A percentile compares a stretch with the other conserved stretches of the same genome.
Conservation (phyloP, 2,329 filamentous ascomycete species). For the Sporothrix pseudoabietina region DNA sequence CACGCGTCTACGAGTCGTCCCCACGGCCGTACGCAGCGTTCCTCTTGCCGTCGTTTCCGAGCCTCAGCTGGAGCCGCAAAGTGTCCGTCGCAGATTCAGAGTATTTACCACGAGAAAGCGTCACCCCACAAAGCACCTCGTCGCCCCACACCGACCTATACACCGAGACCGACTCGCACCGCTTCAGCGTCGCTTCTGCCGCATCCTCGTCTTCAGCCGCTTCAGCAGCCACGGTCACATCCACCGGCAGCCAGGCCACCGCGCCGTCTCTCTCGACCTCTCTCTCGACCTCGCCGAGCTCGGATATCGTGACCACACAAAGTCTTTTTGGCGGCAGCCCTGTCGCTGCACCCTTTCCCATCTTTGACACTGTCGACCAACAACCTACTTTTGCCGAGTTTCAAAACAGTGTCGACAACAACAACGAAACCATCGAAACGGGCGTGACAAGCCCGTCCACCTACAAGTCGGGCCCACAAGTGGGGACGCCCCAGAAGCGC, state of each 20-base stretch:
- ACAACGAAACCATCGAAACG: background rate
- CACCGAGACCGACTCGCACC: background rate
- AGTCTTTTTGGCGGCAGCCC: conserved; percentile 12
- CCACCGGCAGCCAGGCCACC: background rate
- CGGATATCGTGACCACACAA: background rate
- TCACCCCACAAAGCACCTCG: background rate
- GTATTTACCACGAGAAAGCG: background rate
- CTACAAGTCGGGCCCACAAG: conserved; percentile 7
- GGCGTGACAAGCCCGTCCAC: background rate
- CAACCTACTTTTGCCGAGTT: background rate
- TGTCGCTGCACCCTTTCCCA: background rate
- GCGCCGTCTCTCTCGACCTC: conserved; percentile 26
- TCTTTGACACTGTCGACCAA: background rate
- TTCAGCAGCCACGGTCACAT: conserved; percentile 15
- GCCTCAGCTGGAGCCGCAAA: conserved; percentile 33
- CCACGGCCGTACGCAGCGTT: conserved; percentile 36
- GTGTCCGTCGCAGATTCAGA: conserved; percentile 4
- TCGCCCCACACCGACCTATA: background rate
- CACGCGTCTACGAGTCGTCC: background rate
- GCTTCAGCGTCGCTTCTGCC: conserved; percentile 11
- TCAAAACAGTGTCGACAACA: background rate
- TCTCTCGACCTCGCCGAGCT: conserved; percentile 35
- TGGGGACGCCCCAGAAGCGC: background rate
- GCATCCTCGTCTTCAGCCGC: conserved; percentile 22
- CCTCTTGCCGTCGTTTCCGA: conserved; percentile 38